Base-by-base conservation (phyloP, 1,139 yeast species). In the Zygotorulaspora mrakii region DNA sequence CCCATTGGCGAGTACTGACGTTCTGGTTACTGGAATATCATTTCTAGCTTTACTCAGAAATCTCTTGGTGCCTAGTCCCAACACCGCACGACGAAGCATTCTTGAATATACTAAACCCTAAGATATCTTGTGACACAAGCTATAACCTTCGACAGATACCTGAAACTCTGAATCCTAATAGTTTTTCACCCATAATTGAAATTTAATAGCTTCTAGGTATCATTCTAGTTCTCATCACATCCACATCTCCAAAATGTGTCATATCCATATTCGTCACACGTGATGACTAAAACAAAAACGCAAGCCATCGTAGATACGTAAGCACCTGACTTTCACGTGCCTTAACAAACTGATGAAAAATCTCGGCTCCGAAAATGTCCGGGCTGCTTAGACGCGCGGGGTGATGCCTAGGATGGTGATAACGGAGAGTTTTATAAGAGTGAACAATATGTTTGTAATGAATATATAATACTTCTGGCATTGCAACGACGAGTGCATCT, bases 1-100 rank as follows among this genome's bases (percentile, higher is more conserved):
- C 1, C 99, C 99, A 61, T 94, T 91, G 9, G 79, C 67, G 39
- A 86, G 69, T 5, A 78, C 74, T 2, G 91, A 76, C 20, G 83
- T 79, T 54, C 69, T 68, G 16, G 84, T 77, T 33, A 62, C 63
- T 22, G 80, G 75, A 40, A 66, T 39, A 35, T 54, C 55, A 35
- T 52, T 53, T 49, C 43, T 45, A 16, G 13, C 33, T 4, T 20
- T 28, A n/a, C 28, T 29, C 33, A 35, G n/a, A 6, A 22, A 18
- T 12, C 17, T 22, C 14, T 29, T 29, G 31, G 37, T 3, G n/a
- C 9, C 21, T 16, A 7, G 3, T 14, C 11, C 3, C 5, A 4
- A 6, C n/a, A 28, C 8, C 6, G 16, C 6, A 7, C 20, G 20
- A 3, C 31, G 31, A 9, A 28, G 12, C 31, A 28, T 28, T 12